Percentiles rank a stretch among this genome's conserved stretches.
Conservation (phyloP, 2,329 filamentous ascomycete genomes). For the Cytospora chrysosperma region DNA sequence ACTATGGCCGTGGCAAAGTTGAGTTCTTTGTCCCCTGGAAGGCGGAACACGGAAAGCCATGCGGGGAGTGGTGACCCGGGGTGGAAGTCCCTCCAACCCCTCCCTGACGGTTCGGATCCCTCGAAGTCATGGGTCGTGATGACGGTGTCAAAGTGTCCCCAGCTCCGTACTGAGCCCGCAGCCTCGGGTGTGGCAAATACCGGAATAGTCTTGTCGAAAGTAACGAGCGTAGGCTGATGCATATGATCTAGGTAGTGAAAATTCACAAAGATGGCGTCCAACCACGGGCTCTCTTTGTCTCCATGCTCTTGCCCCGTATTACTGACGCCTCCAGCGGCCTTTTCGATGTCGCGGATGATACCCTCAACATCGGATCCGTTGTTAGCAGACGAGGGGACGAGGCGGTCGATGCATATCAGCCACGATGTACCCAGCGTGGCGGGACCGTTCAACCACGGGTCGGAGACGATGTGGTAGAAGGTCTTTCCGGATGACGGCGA, state of each 20-base stretch:
- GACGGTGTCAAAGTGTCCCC: slow-evolving; percentile 23
- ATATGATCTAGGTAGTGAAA: slow-evolving; percentile 21
- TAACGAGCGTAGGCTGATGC: slow-evolving; percentile 20
- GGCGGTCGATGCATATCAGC: slow-evolving; percentile 14
- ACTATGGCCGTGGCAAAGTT: slow-evolving; percentile 13
- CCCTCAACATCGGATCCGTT: slow-evolving; percentile 23
- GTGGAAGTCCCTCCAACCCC: slow-evolving; percentile 17
- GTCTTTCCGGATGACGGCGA: not conserved
- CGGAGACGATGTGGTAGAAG: slow-evolving; percentile 13
- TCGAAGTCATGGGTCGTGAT: not conserved
- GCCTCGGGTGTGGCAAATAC: slow-evolving; percentile 21
- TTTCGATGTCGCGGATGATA: slow-evolving; percentile 24
- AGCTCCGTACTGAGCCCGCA: slow-evolving; percentile 4
- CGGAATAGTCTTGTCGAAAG: slow-evolving; percentile 23
- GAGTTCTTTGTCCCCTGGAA: slow-evolving; percentile 1
- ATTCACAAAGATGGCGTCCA: slow-evolving; percentile 25
- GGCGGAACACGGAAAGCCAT: slow-evolving; percentile 23
- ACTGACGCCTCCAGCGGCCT: not conserved
- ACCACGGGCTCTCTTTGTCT: not conserved
- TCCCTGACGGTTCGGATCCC: not conserved
- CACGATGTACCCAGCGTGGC: slow-evolving; percentile 9
- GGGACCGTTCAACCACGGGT: slow-evolving; percentile 15
- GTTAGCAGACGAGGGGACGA: slow-evolving; percentile 2
- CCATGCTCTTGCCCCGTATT: not conserved
- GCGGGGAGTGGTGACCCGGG: slow-evolving; percentile 17